Percentiles rank a stretch among this genome's conserved stretches.
phyloP scores from a whole-genome alignment of 1,284 basidiomycete species.

The Phlebopus sp. region DNA sequence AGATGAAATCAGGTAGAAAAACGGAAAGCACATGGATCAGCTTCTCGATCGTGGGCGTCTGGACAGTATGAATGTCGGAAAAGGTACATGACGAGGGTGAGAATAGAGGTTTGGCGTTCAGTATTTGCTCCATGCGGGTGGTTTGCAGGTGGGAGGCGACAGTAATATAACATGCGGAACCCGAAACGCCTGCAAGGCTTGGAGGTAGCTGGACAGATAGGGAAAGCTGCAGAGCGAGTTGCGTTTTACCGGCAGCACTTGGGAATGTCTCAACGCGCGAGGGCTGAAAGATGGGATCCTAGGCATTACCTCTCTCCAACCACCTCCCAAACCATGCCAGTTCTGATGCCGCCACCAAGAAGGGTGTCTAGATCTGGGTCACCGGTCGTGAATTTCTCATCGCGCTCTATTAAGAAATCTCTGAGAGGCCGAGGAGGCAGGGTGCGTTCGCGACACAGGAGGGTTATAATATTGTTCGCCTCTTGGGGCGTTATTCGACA shows the following conservation, averaged over 20 bases:
- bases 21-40: slow-evolving; percentile 66
- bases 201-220: slow-evolving; percentile 69
- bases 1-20: slow-evolving; percentile 59
- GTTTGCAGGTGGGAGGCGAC: slow-evolving; percentile 75
- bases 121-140: slow-evolving; percentile 56
- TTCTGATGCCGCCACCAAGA: slow-evolving; percentile 73
- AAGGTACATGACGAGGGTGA: slow-evolving; percentile 49
- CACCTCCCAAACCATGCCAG: slow-evolving; percentile 81
- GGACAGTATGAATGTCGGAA: slow-evolving; percentile 66
- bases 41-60: slow-evolving; percentile 56
- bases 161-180: slow-evolving; percentile 71
- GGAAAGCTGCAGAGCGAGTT: slow-evolving; percentile 77
- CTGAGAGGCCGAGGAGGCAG: slow-evolving; percentile 37
- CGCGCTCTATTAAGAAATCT: slow-evolving; percentile 33
- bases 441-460: slow-evolving; percentile 41
- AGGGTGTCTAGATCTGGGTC: slow-evolving; percentile 62
- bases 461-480: slow-evolving; percentile 47
- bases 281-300: not conserved
- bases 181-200: slow-evolving; percentile 50
- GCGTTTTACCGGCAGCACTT: slow-evolving; percentile 87
- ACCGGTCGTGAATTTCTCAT: slow-evolving; percentile 62
- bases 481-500: slow-evolving; percentile 50
- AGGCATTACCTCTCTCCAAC: slow-evolving; percentile 76
- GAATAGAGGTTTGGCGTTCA: slow-evolving; percentile 47
- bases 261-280: slow-evolving; percentile 8